phyloP scores from a whole-genome alignment of 768 basidiomycete species.

The Tulasnella sp. region DNA sequence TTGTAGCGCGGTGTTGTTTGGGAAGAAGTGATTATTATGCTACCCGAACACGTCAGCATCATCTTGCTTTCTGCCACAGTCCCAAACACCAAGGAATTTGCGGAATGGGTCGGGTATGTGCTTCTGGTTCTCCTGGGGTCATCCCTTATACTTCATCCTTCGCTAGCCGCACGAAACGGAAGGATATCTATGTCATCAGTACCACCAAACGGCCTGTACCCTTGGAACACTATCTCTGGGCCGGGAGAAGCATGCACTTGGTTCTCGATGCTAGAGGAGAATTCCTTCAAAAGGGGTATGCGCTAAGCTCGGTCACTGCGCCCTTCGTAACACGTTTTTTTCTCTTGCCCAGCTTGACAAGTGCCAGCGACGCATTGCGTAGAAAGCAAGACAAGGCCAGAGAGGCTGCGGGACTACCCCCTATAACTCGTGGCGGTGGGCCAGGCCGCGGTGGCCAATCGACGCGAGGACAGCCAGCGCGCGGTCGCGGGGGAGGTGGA shows the following conservation, averaged over 20 bases:
- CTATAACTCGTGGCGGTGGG: slow-evolving; percentile 38
- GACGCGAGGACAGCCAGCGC: slow-evolving; percentile 34
- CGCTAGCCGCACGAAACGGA: slow-evolving; percentile 88
- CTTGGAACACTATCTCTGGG: slow-evolving; percentile 91
- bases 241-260: slow-evolving; percentile 84
- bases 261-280: slow-evolving; percentile 74
- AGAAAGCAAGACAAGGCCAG: slow-evolving; percentile 98
- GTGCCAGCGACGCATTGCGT: slow-evolving; percentile 74
- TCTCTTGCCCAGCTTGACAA: slow-evolving; percentile 58
- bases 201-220: slow-evolving; percentile 94
- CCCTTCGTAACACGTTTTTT: neutral
- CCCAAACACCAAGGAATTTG: slow-evolving; percentile 95
- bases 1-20: slow-evolving; percentile 90
- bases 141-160: neutral
- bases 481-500: slow-evolving; percentile 37
- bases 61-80: slow-evolving; percentile 95
- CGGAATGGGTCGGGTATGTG: slow-evolving; percentile 95
- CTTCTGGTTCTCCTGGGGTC: neutral
- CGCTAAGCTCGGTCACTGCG: neutral
- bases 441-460: slow-evolving; percentile 35
- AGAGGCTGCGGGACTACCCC: slow-evolving; percentile 83
- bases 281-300: slow-evolving; percentile 60
- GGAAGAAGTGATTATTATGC: slow-evolving; percentile 99
- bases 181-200: slow-evolving; percentile 97
- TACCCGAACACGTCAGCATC: slow-evolving; percentile 97